Evolutionary conservation across 495 filamentous ascomycete genomes (phyloP).

Genomic region (Xylaria sp.): DNA sequence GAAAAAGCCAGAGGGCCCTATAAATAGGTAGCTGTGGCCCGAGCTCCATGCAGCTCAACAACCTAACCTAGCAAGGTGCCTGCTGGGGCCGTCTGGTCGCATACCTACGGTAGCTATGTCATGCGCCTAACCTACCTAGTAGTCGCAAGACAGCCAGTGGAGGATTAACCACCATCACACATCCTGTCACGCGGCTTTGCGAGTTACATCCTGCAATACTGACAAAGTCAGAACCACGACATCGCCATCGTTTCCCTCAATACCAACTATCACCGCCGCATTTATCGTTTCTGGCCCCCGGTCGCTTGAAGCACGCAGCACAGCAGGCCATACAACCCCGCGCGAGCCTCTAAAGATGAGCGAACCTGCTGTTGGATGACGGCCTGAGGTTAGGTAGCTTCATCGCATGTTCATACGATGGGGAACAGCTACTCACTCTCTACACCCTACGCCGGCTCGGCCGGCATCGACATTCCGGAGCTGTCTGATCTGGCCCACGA

Average conservation of each 20-base stretch:
- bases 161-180: neutral
- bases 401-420: slow-evolving; percentile 63
- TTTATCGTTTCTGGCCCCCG: neutral
- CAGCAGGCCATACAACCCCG: neutral
- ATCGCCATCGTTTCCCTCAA: neutral
- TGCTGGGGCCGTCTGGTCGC: neutral
- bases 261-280: neutral
- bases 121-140: too few relatives aligned
- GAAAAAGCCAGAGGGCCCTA: neutral
- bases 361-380: slow-evolving; percentile 4
- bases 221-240: neutral
- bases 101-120: slow-evolving; percentile 7
- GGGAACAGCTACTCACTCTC: slow-evolving; percentile 96
- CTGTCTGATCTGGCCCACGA: slow-evolving; percentile 89
- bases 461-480: slow-evolving; percentile 93
- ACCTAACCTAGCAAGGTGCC: neutral
- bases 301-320: neutral
- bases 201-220: slow-evolving; percentile 1
- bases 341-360: slow-evolving; percentile 23
- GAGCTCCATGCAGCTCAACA: neutral
- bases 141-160: neutral
- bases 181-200: slow-evolving; percentile 8
- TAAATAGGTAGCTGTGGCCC: neutral
- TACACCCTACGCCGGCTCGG: slow-evolving; percentile 85
- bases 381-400: slow-evolving; percentile 38